A percentile compares a stretch with the other conserved stretches of the same genome.
phyloP scores from a whole-genome alignment of 148 eudicot species.

The Dysphania ambrosioides region DNA sequence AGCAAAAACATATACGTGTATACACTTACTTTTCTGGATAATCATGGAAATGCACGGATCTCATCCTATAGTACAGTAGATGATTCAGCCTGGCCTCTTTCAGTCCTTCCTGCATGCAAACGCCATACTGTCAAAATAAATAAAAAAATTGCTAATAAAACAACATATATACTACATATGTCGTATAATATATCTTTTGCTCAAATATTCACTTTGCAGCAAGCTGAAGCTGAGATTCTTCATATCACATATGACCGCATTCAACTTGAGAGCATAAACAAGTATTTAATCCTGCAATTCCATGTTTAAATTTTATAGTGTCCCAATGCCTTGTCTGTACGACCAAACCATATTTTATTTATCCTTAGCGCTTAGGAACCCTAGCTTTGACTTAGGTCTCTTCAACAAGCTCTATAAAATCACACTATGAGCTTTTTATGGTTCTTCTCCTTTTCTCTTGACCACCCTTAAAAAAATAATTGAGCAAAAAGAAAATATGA shows the following conservation, averaged over 20 bases:
- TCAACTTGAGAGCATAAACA: slow-evolving; percentile 18
- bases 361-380: slow-evolving; percentile 29
- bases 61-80: neutral
- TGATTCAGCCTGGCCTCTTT: neutral
- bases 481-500: slow-evolving; percentile 3
- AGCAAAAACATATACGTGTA: too few species aligned
- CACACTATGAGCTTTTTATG: slow-evolving; percentile 22
- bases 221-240: slow-evolving; percentile 19
- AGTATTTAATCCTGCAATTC: slow-evolving; percentile 11
- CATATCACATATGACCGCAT: slow-evolving; percentile 16
- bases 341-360: slow-evolving; percentile 23
- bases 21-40: neutral
- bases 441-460: slow-evolving; percentile 25
- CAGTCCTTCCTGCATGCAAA: neutral
- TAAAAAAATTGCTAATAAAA: neutral
- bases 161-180: neutral
- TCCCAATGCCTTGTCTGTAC: slow-evolving; percentile 53
- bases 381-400: slow-evolving; percentile 46
- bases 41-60: neutral
- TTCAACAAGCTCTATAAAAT: slow-evolving; percentile 45
- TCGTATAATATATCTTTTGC: too few species aligned
- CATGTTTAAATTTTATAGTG: slow-evolving; percentile 28
- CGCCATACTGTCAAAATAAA: neutral
- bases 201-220: neutral
- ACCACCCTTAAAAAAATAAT: slow-evolving; percentile 3